Base-by-base conservation (phyloP, 2,329 filamentous ascomycete genomes). In the Colletotrichum liriopes region DNA sequence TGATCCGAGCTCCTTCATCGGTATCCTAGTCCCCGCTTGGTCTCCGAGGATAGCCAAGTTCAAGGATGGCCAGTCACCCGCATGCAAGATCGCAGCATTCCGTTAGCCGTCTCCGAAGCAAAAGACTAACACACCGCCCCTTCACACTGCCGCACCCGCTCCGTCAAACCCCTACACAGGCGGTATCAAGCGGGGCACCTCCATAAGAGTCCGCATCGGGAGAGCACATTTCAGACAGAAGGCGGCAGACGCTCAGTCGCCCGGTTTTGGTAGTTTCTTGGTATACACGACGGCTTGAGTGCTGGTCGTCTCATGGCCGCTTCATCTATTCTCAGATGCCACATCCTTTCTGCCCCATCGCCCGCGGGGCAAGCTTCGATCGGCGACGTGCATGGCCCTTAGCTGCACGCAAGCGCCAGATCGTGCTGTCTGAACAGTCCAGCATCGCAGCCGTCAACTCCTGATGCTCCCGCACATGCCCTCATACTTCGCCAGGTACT, bases 231-330 rank as follows among this genome's bases (percentile, higher is more conserved):
- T n/a, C 47, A 60, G 45, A 60, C n/a, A 41, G 35, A 41, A 45
- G 35, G 29, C 47, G 49, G 35, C 18, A 60, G 45, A 47, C 37
- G 35, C 41, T 43, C 43, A 3, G 41, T 47, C 12, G 5, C 39
- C 20, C 41, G 26, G 37, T 64, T 47, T 49, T 59, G 26, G 37
- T 23, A 18, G 39, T 49, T 51, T 51, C 29, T 61, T 61, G 70
- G 47, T 70, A 43, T 65, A 65, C 70, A 65, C 63, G 49, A 56
- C 70, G 54, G 66, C 49, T 65, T 37, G 26, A 60, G 39, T 47
- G 37, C 65, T 14, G 56, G 7, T 56, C 59, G 45, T 69, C 65
- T 65, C 70, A 49, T 56, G 47, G 58, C n/a, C 47, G 29, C 41
- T 59, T 65, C 54, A 60, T 72, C 47, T 65, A 64, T 47, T 61